Evolutionary conservation across 768 basidiomycete genomes (phyloP).

Genomic region (Boletus rubroflammeus): DNA sequence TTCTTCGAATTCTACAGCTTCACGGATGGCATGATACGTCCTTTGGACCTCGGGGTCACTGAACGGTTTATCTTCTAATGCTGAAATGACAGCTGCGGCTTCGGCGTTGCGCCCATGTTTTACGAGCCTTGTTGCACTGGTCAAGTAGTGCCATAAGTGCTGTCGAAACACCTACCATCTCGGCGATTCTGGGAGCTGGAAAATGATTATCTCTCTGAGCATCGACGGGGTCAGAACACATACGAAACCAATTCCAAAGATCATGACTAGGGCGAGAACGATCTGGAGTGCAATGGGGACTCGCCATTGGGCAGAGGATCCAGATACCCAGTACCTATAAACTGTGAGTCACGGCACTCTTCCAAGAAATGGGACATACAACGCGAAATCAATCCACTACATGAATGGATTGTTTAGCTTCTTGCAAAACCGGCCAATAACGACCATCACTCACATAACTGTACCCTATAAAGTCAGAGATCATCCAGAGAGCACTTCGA

Average conservation of each 20-base stretch:
- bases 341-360: not conserved
- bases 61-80: slow-evolving; percentile 50
- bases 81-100: slow-evolving; percentile 59
- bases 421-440: not conserved
- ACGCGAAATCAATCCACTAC: slow-evolving; percentile 63
- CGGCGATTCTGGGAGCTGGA: slow-evolving; percentile 56
- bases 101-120: slow-evolving; percentile 53
- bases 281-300: slow-evolving; percentile 62
- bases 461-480: not conserved
- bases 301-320: slow-evolving; percentile 57
- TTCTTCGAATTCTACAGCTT: slow-evolving; percentile 47
- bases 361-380: slow-evolving; percentile 34
- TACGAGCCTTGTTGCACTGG: slow-evolving; percentile 41
- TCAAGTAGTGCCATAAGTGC: not conserved
- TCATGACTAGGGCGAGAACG: slow-evolving; percentile 51
- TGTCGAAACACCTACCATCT: slow-evolving; percentile 39
- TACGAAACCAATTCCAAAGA: slow-evolving; percentile 43
- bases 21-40: slow-evolving; percentile 52
- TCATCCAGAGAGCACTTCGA: not conserved
- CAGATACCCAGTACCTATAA: slow-evolving; percentile 48
- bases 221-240: slow-evolving; percentile 19
- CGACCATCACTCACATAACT: slow-evolving; percentile 21
- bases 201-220: not conserved
- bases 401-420: slow-evolving; percentile 2
- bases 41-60: slow-evolving; percentile 45